Base-by-base conservation (phyloP, 192 early-diverging fungal species). In the Coemansia asiatica region DNA sequence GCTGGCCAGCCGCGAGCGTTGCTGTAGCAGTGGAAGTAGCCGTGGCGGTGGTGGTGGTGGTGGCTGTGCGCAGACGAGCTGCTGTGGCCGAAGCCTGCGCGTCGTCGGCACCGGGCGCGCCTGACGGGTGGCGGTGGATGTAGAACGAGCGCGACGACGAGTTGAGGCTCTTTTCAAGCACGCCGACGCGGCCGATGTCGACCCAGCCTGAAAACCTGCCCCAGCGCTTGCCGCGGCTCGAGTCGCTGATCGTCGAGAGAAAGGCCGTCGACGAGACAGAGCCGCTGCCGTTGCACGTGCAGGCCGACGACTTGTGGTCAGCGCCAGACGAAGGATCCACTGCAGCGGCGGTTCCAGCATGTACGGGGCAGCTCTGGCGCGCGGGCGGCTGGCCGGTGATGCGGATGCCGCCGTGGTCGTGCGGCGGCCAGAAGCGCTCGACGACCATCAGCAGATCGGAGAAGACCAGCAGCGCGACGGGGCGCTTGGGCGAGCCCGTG, bases 371-470 rank as follows among this genome's bases (percentile, higher is more conserved):
- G 6, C 49, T 15, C 15, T 63, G 49, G 56, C 58, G 44, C 16
- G 54, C 31, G 10, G 77, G 27, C 12, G 71, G 23, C 22, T 71
- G 63, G 9, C 59, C 79, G 2, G 73, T 81, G 31, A 76, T 63
- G 22, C 74, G 74, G 18, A 81, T 69, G 15, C 69, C 74, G 48
- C 74, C 79, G 31, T 81, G 73, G 57, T 64, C 74, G 35, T 56
- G 64, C 2, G 74, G 74, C 44, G 74, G 73, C 73, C 73, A 81
- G 54, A 74, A 81, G 16, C 82, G 69, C 76, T 83, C 82, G 46
- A 79, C 76, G 25, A 83, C 66, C 82, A 83, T 83, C 23, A 83
- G 64, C 63, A 71, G 56, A 33, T 83, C 82, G 2, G 82, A 79
- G 36, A 83, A 83, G 2, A 83, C 74, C 27, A 79, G 72, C 60